Base-by-base conservation (phyloP, 106 monocot species). In the Allium sativum region DNA sequence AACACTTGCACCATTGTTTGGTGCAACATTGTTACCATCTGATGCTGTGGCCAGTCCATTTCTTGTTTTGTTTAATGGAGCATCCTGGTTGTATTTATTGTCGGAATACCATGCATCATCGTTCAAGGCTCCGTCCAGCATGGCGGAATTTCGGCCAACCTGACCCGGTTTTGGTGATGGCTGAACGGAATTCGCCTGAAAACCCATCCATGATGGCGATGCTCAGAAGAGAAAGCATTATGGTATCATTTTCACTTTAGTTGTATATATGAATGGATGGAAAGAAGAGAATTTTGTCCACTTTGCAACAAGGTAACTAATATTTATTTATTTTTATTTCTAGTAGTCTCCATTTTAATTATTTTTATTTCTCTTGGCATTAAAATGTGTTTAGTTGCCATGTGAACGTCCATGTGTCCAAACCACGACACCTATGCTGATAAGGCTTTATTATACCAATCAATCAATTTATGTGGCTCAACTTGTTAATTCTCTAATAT, bases 241-340 rank as follows among this genome's bases (percentile, higher is more conserved):
- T n/a, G n/a, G n/a, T n/a, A 91, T 63, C 82, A 91, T 76, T 91
- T 78, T 59, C 91, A 91, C 69, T 80, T 91, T 40, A 67, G 91
- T 13, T 91, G 86, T 72, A 91, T 83, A 76, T 91, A 91, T 58
- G 91, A 91, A 53, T 91, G 91, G 91, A 91, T 86, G 86, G 91
- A 91, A 75, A 78, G 83, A 76, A 91, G 91, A 57, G 91, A 91
- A 41, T 78, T 60, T 42, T 91, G 91, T 62, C 91, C 91, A 20
- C 52, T 91, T 57, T 91, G 91, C 20, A 83, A 86, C 65, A 78
- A 91, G 86, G 91, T 91, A 80, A 17, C 1, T 42, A 56, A 2
- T 8, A 12, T 21, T 43, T 8, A 64, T 20, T 52, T 56, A 9
- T 54, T 45, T 48, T 9, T 1, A 47, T 6, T 10, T 11, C 8